Percentiles rank a stretch among this genome's conserved stretches.
phyloP scores from a whole-genome alignment of 2,329 filamentous ascomycete genomes.

The Leptosphaerulina australis region DNA sequence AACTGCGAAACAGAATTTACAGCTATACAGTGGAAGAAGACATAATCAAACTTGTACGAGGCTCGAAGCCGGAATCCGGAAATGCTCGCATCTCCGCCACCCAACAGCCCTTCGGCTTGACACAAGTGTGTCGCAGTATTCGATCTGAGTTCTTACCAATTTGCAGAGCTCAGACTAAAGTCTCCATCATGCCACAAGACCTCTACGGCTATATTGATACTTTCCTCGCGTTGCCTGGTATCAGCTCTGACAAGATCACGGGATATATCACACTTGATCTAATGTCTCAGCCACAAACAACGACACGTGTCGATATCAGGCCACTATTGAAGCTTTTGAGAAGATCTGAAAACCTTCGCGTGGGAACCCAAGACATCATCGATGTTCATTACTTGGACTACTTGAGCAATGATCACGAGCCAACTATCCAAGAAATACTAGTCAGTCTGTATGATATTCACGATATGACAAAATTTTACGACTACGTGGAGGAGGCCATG shows the following conservation, averaged over 20 bases:
- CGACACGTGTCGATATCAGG: neutral
- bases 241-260: neutral
- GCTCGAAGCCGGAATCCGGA: neutral
- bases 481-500: conserved; percentile 1
- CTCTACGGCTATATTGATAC: conserved; percentile 1
- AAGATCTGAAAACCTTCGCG: neutral
- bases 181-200: neutral
- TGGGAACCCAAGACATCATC: neutral
- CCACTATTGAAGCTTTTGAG: neutral
- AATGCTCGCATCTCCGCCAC: neutral
- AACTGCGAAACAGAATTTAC: conserved; percentile 10
- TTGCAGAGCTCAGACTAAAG: neutral
- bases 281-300: neutral
- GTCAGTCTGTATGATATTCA: conserved; percentile 6
- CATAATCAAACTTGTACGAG: neutral
- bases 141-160: neutral
- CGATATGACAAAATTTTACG: neutral
- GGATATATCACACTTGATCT: conserved; percentile 1
- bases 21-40: neutral
- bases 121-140: conserved; percentile 3
- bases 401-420: neutral
- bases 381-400: neutral
- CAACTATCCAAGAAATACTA: neutral
- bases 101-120: neutral
- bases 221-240: neutral